These are phyloP conservation scores for Exophiala calicioides DNA, from an alignment of 2,329 filamentous ascomycete species.

Conservation along the genomic window DNA sequence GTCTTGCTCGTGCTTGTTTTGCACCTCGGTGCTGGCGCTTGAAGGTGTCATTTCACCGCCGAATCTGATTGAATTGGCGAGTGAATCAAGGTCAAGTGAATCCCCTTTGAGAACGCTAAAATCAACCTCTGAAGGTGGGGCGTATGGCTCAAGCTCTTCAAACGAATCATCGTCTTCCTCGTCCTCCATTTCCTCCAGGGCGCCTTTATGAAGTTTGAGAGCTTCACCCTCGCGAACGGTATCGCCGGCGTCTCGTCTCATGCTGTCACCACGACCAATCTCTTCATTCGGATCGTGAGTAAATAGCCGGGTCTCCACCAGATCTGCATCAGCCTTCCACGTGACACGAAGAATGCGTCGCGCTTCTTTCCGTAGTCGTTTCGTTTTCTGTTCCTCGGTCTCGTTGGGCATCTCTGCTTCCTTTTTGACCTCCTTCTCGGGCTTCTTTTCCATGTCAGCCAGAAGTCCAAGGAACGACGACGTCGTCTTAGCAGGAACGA, in stretches of 20 bases:
- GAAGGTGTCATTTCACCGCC: constrained; percentile 42
- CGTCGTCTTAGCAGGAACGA: constrained; percentile 41
- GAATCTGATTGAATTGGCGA: constrained; percentile 44
- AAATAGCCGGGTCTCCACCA: constrained; percentile 61
- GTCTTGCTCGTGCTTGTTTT: constrained; percentile 49
- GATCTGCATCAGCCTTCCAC: constrained; percentile 59
- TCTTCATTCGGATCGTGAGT: constrained; percentile 66
- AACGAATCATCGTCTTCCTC: constrained; percentile 56
- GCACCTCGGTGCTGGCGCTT: constrained; percentile 45
- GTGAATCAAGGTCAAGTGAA: constrained; percentile 23
- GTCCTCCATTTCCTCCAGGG: constrained; percentile 59
- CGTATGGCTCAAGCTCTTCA: constrained; percentile 44
- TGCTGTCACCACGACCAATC: constrained; percentile 58
- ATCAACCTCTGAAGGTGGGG: constrained; percentile 40
- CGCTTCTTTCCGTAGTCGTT: constrained; percentile 61
- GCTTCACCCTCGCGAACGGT: constrained; percentile 58
- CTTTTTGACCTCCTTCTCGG: constrained; percentile 55
- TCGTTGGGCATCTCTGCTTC: constrained; percentile 57
- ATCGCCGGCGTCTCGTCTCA: constrained; percentile 60
- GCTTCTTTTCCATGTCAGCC: constrained; percentile 56
- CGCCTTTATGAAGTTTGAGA: constrained; percentile 51
- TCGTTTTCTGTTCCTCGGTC: constrained; percentile 60
- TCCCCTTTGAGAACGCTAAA: constrained; percentile 40
- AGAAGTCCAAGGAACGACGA: constrained; percentile 54
- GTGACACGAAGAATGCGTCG: constrained; percentile 62